Conservation (phyloP, 768 basidiomycete species). For the Mrakia gelida region DNA sequence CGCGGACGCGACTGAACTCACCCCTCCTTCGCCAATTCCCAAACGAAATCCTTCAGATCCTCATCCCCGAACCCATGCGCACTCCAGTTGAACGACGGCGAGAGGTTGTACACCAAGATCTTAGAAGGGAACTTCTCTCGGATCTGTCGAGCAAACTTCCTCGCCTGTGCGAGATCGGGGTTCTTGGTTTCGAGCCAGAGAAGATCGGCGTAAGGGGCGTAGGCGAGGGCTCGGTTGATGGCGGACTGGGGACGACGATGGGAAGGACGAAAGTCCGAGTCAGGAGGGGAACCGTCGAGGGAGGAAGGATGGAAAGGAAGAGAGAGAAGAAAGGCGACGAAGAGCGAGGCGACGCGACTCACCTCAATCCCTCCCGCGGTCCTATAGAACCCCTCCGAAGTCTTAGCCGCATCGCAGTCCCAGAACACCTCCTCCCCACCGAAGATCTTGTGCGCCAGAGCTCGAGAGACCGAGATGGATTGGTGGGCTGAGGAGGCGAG, state of each 20-base stretch:
- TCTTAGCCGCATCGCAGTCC: slow-evolving; percentile 87
- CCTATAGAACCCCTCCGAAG: slow-evolving; percentile 87
- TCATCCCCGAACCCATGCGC: slow-evolving; percentile 68
- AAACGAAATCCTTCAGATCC: slow-evolving; percentile 76
- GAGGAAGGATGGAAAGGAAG: slow-evolving; percentile 17
- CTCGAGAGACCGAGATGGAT: slow-evolving; percentile 46
- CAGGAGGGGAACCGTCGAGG: not conserved
- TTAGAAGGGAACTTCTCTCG: slow-evolving; percentile 67
- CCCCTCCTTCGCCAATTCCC: slow-evolving; percentile 88
- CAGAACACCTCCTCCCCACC: slow-evolving; percentile 61
- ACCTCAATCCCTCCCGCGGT: slow-evolving; percentile 74
- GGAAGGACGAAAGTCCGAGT: not conserved
- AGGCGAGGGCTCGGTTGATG: slow-evolving; percentile 70
- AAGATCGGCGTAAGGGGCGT: slow-evolving; percentile 80
- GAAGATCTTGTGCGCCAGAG: slow-evolving; percentile 67
- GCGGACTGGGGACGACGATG: slow-evolving; percentile 53
- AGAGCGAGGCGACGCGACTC: slow-evolving; percentile 17
- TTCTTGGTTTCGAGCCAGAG: slow-evolving; percentile 89
- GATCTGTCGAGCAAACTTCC: slow-evolving; percentile 70
- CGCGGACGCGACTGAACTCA: slow-evolving; percentile 40
- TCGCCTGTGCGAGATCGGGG: slow-evolving; percentile 76
- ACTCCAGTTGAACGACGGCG: slow-evolving; percentile 93
- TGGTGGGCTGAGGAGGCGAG: not conserved
- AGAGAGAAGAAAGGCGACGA: not conserved
- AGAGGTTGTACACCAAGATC: slow-evolving; percentile 90